Base-by-base conservation (phyloP, 768 basidiomycete genomes). In the Trichaptum fuscoviolaceum region DNA sequence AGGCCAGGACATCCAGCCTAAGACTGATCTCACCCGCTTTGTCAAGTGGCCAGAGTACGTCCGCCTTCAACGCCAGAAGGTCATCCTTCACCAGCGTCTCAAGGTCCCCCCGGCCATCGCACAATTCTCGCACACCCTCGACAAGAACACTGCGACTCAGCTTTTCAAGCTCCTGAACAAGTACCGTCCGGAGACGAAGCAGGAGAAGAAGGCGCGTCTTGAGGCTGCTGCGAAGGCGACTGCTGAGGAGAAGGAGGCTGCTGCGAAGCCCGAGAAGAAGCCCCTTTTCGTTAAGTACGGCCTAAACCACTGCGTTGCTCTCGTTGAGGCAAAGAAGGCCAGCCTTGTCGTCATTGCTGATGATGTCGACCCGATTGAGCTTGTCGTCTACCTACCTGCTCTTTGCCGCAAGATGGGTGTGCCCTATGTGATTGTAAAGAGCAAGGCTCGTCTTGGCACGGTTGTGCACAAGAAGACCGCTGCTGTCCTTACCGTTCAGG, bases 11-110 rank as follows among this genome's bases (percentile, higher is more conserved):
- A 86, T 98, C 73, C 92, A 90, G 73, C 96, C 90, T 74, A 85
- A 85, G 77, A 86, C 86, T 65, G 96, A 99, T 80, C 80, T 98
- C 70, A 96, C 93, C 67, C 93, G 96, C 77, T 98, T 98, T 82
- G 93, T 98, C 82, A 98, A 97, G 79, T 99, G 96, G 96, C 96
- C 96, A 72, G 94, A 96, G 82, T 99, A 99, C 75, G 88, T 99
- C 72, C 93, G 95, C 75, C 90, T 99, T 60, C 96, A 99, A 76
- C 89, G 96, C 76, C 95, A 98, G 81, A 98, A 98, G 83, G 94
- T 98, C 74, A 96, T 99, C 81, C 90, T 99, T 68, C 83, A 92
- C 86, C 95, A 98, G 82, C 93, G 96, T 74, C 84, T 99, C 72
- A 99, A 99, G 86, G 95, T 97, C 27, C 96, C 96, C 71, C 96